Conservation (phyloP, 192 early-diverging fungal species). For the Phlyctochytrium arcticum region DNA sequence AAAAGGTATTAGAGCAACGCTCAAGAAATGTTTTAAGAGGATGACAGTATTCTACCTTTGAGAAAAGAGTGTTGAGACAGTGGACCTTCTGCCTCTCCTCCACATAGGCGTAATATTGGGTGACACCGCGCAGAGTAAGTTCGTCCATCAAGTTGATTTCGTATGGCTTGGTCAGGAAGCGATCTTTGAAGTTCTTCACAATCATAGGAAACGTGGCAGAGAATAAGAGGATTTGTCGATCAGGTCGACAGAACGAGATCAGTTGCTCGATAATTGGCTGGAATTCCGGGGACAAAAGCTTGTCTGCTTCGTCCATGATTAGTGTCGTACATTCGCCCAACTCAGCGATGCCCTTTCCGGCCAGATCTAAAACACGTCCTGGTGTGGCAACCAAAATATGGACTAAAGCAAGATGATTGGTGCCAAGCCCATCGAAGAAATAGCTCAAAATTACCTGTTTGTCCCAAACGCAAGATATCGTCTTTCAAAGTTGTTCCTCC, state of each 20-base stretch:
- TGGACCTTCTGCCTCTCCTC: constrained; percentile 99
- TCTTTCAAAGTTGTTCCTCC: constrained; percentile 98
- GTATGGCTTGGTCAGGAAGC: constrained; percentile 91
- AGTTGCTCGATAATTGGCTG: constrained; percentile 97
- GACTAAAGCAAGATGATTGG: constrained; percentile 41
- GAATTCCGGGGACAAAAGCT: constrained; percentile 97
- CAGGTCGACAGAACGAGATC: constrained; percentile 79
- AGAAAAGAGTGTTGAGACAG: constrained; percentile 83
- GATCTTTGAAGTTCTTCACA: constrained; percentile 98
- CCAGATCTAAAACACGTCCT: constrained; percentile 94
- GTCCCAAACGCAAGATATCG: constrained; percentile 92
- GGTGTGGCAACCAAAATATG: constrained; percentile 98
- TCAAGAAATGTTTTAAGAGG: neutral
- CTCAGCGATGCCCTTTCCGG: constrained; percentile 89
- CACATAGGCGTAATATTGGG: constrained; percentile 99
- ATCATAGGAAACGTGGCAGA: constrained; percentile 97
- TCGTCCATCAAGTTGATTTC: constrained; percentile 99
- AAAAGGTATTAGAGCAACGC: neutral
- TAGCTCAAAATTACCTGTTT: constrained; percentile 52
- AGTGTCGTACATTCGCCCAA: constrained; percentile 85
- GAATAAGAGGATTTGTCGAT: constrained; percentile 94
- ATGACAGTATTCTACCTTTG: constrained; percentile 66
- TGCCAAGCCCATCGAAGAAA: neutral
- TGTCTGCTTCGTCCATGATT: constrained; percentile 99
- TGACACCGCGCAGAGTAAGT: constrained; percentile 94